Evolutionary conservation across 2,329 filamentous ascomycete genomes (phyloP).

Genomic region (Fusarium sp.): DNA sequence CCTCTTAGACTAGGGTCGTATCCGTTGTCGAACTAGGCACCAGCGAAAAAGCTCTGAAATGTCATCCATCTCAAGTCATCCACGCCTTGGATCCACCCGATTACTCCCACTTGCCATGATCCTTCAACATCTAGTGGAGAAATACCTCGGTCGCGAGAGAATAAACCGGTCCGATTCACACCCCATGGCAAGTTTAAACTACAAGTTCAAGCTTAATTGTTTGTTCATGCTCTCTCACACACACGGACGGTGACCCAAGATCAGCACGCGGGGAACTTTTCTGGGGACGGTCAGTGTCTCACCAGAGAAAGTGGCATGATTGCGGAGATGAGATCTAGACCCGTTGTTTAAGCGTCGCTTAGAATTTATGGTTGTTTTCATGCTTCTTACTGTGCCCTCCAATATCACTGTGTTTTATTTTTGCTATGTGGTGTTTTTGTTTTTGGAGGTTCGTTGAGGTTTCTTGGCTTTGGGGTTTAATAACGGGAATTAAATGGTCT

Average conservation of each 20-base stretch:
- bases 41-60: conserved; percentile 17
- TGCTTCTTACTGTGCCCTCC: not conserved
- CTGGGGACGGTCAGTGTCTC: not conserved
- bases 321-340: conserved; percentile 30
- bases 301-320: conserved; percentile 11
- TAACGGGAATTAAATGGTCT: not conserved
- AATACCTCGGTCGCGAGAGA: conserved; percentile 33
- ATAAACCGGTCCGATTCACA: conserved; percentile 43
- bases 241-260: not conserved
- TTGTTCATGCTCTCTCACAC: conserved; percentile 1
- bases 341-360: conserved; percentile 29
- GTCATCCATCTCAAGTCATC: conserved; percentile 17
- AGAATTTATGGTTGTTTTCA: conserved; percentile 1
- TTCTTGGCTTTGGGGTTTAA: conserved; percentile 18
- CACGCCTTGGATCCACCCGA: not conserved
- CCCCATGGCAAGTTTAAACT: conserved; percentile 21
- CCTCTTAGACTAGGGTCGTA: not conserved
- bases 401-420: not conserved
- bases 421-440: not conserved
- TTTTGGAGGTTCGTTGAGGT: not conserved
- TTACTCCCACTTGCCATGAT: not conserved
- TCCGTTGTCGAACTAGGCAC: not conserved
- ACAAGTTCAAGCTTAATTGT: conserved; percentile 16
- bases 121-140: conserved; percentile 13
- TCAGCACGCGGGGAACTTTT: not conserved